Conservation (phyloP, 169 alveolate species). For the Plasmodium coatneyi region DNA sequence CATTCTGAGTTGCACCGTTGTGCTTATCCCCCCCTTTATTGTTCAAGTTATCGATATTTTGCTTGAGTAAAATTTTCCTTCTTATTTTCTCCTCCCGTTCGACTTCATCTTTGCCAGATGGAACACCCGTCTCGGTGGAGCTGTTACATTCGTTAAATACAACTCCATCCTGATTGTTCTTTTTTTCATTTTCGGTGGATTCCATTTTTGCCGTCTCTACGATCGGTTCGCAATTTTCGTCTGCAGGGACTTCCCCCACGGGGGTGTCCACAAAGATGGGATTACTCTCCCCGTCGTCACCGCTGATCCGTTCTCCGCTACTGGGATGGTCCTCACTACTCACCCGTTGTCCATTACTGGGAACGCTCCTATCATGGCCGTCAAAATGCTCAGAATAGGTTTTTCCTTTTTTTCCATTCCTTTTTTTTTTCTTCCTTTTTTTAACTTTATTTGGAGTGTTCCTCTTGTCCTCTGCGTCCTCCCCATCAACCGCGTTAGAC, state of each 20-base stretch:
- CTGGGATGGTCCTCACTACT: not conserved
- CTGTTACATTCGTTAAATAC: not conserved
- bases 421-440: not conserved
- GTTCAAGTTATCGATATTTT: slow-evolving; percentile 25
- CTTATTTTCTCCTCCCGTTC: slow-evolving; percentile 29
- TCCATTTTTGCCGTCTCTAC: not conserved
- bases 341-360: not conserved
- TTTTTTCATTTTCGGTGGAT: not conserved
- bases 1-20: not conserved
- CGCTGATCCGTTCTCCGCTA: not conserved
- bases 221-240: not conserved
- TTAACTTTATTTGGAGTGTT: not conserved
- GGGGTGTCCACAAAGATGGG: not conserved
- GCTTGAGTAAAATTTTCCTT: slow-evolving; percentile 30
- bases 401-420: not conserved
- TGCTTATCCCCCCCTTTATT: slow-evolving; percentile 8
- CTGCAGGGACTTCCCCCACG: not conserved
- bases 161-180: not conserved
- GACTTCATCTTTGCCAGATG: not conserved
- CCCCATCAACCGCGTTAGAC: not conserved
- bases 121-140: not conserved
- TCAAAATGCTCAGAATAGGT: not conserved
- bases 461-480: not conserved
- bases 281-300: not conserved
- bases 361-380: not conserved